These are phyloP conservation scores for Colletotrichum sp. DNA, from an alignment of 2,329 filamentous ascomycete genomes.

Conservation along the genomic window DNA sequence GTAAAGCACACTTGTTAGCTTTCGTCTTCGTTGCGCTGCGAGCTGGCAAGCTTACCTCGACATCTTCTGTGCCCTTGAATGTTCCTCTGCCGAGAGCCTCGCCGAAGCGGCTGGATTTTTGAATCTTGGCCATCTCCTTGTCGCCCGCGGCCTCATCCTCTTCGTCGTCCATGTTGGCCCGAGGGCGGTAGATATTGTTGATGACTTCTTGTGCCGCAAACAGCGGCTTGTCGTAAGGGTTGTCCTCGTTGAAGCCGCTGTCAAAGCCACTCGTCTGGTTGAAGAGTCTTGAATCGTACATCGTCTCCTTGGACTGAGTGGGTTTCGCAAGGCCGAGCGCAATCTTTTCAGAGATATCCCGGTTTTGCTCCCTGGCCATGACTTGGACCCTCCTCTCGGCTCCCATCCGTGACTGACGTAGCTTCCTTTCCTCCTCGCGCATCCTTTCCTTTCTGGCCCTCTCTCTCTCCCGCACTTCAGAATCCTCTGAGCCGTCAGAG, in stretches of 20 bases:
- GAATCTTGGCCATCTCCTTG: slow-evolving; percentile 85
- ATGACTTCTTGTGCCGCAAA: slow-evolving; percentile 96
- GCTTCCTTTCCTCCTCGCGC: slow-evolving; percentile 84
- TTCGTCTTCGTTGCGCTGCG: background rate
- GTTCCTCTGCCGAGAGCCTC: slow-evolving; percentile 89
- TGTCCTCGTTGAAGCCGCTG: slow-evolving; percentile 95
- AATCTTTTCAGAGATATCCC: slow-evolving; percentile 97
- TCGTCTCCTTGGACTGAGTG: slow-evolving; percentile 87
- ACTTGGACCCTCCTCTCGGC: slow-evolving; percentile 89
- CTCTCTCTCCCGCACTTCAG: slow-evolving; percentile 77
- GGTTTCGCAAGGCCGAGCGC: slow-evolving; percentile 94
- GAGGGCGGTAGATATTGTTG: slow-evolving; percentile 89
- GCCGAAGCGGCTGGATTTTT: slow-evolving; percentile 81
- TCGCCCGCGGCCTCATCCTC: slow-evolving; percentile 82
- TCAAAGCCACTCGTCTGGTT: slow-evolving; percentile 93
- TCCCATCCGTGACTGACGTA: slow-evolving; percentile 95
- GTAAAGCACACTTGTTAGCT: slow-evolving; percentile 10
- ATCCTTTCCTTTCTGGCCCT: slow-evolving; percentile 78
- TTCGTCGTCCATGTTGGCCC: slow-evolving; percentile 74
- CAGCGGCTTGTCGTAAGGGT: slow-evolving; percentile 94
- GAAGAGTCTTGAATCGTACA: slow-evolving; percentile 97
- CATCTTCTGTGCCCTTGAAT: slow-evolving; percentile 86
- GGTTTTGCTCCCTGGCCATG: slow-evolving; percentile 93
- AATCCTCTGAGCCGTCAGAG: slow-evolving; percentile 66
- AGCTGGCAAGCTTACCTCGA: slow-evolving; percentile 64